Percentiles rank a stretch among this genome's conserved stretches.
Evolutionary conservation across 2,329 filamentous ascomycete species (phyloP).

Genomic region (Stromatinia cepivora): DNA sequence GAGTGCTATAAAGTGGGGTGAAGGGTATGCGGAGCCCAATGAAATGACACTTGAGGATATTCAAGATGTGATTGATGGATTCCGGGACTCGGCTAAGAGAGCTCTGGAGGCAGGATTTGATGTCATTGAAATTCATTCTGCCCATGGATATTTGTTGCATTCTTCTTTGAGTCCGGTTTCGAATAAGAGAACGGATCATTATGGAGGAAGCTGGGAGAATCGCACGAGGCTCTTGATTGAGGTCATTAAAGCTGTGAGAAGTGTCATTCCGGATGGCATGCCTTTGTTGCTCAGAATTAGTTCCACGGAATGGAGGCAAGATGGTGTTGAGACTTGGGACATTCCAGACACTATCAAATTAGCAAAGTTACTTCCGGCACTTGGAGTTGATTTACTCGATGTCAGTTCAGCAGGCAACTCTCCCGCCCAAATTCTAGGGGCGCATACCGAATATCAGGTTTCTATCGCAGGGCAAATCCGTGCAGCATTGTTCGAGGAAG

Average conservation of each 20-base stretch:
- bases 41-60: slow-evolving; percentile 54
- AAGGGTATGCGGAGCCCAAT: slow-evolving; percentile 55
- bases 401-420: slow-evolving; percentile 76
- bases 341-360: slow-evolving; percentile 52
- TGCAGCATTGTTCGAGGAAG: slow-evolving; percentile 55
- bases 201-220: slow-evolving; percentile 67
- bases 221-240: slow-evolving; percentile 61
- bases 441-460: slow-evolving; percentile 69
- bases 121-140: slow-evolving; percentile 61
- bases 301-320: slow-evolving; percentile 63
- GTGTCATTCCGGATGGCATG: slow-evolving; percentile 53
- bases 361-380: slow-evolving; percentile 66
- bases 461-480: slow-evolving; percentile 72
- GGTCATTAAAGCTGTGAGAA: slow-evolving; percentile 52
- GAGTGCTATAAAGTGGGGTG: slow-evolving; percentile 58
- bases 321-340: slow-evolving; percentile 34
- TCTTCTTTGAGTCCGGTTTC: slow-evolving; percentile 62
- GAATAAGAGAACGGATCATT: slow-evolving; percentile 63
- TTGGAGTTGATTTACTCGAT: slow-evolving; percentile 81
- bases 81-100: slow-evolving; percentile 41
- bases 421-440: slow-evolving; percentile 47
- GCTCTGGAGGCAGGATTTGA: slow-evolving; percentile 56
- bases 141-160: slow-evolving; percentile 66
- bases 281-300: slow-evolving; percentile 61
- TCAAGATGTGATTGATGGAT: slow-evolving; percentile 42